Percentiles rank a stretch among this genome's conserved stretches.
Conservation (phyloP, 2,329 filamentous ascomycete genomes). For the Fusarium odoratissimum region DNA sequence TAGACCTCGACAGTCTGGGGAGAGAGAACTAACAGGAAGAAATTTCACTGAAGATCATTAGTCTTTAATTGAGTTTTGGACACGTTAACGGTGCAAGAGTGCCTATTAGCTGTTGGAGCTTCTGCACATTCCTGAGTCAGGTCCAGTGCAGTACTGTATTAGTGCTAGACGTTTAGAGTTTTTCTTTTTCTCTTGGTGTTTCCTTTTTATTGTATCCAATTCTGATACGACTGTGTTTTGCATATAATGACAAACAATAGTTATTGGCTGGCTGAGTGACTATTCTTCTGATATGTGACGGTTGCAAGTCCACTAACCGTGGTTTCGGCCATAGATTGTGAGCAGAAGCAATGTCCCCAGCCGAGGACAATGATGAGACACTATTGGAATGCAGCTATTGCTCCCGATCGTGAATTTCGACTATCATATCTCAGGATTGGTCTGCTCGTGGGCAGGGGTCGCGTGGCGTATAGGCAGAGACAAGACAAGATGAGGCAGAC, state of each 20-base stretch:
- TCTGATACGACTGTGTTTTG: background rate
- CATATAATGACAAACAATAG: background rate
- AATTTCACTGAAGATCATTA: background rate
- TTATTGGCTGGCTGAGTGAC: background rate
- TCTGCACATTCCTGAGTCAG: constrained; percentile 36
- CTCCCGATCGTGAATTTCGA: background rate
- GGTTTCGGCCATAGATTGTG: constrained; percentile 10
- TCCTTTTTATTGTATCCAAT: constrained; percentile 1
- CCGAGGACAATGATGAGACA: constrained; percentile 24
- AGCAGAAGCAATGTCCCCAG: constrained; percentile 1
- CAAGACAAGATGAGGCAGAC: constrained; percentile 28
- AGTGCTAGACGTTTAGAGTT: constrained; percentile 11
- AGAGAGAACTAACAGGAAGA: background rate
- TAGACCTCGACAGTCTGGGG: constrained; percentile 9
- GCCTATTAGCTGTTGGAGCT: background rate
- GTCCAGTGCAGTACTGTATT: background rate
- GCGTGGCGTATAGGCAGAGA: constrained; percentile 31
- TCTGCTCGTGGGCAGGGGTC: constrained; percentile 23
- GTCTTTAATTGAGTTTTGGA: constrained; percentile 13
- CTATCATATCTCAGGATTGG: constrained; percentile 12
- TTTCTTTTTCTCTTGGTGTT: background rate
- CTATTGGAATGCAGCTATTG: constrained; percentile 26
- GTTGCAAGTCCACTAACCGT: constrained; percentile 3
- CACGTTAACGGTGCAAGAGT: background rate
- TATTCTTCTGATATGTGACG: constrained; percentile 27